Evolutionary conservation across 768 basidiomycete species (phyloP), one percentile per base, ranked within the genome.

Genomic region (Holtermanniella nyarrowii): DNA sequence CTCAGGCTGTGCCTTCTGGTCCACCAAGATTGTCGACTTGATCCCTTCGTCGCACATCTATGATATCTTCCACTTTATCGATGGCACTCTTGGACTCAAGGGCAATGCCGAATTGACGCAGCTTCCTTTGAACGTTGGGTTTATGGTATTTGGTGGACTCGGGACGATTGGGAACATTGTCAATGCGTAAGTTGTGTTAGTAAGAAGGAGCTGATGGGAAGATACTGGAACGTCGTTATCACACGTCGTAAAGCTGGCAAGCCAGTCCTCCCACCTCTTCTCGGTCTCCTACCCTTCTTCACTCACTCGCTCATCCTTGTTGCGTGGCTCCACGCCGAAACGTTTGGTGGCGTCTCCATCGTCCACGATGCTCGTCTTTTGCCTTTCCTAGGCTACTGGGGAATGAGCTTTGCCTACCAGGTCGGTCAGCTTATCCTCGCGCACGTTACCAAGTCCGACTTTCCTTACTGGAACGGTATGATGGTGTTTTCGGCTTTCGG

Each of bases 381-480:
- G 11, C 88, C 90, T 2, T 95, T 91, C 76, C 72, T 91, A 16
- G 84, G 82, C 61, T 83, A 86, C 18, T 97, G 91, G 90, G 93
- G 90, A n/a, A 63, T 71, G 53, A 60, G 70, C 26, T 74, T 72
- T 53, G 66, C 84, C 1, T 74, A 75, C 58, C 73, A 90, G 67
- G 91, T 95, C 31, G 88, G 88, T 11, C 76, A 84, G 58, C 85
- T 97, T 77, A 97, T 96, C 62, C 74, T 95, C 43, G 86, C 90
- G 0, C 95, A 97, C 70, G 82, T 95, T 24, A 90, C 91, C 47
- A 81, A 80, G 56, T 75, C 78, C 42, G 74, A 80, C 3, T 93
- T 96, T 76, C 95, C 95, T 0, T 75, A 78, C 65, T 90, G 85
- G 80, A 86, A 91, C 66, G 80, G 78, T 63, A 80, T 91, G 69